Percentiles rank a stretch among this genome's conserved stretches.
Evolutionary conservation across 2,329 filamentous ascomycete species (phyloP).

Genomic region (Fusarium sulawesiense): DNA sequence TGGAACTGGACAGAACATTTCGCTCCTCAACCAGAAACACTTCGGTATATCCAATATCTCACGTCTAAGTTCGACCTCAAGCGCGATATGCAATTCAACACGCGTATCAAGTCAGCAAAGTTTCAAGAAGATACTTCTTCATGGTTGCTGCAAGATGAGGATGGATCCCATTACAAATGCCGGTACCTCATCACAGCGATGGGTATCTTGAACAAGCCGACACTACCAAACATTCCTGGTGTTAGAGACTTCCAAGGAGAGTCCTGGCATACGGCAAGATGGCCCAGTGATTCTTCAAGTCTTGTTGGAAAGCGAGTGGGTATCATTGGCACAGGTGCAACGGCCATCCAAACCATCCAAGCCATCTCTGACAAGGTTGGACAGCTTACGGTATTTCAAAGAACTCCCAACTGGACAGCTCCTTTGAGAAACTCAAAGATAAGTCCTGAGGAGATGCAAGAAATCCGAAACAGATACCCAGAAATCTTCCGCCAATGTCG

Average conservation of each 20-base stretch:
- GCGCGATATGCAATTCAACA: constrained; percentile 56
- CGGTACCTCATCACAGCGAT: constrained; percentile 33
- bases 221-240: constrained; percentile 15
- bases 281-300: constrained; percentile 18
- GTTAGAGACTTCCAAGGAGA: constrained; percentile 26
- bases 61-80: constrained; percentile 55
- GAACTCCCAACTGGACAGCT: constrained; percentile 36
- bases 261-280: constrained; percentile 33
- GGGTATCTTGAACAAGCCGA: constrained; percentile 32
- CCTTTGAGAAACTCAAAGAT: constrained; percentile 43
- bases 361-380: constrained; percentile 30
- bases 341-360: constrained; percentile 37
- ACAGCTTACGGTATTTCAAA: constrained; percentile 34
- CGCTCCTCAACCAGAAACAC: constrained; percentile 52
- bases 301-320: constrained; percentile 28
- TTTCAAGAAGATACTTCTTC: constrained; percentile 48
- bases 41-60: constrained; percentile 58
- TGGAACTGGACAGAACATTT: constrained; percentile 55
- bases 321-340: constrained; percentile 31
- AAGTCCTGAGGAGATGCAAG: constrained; percentile 29
- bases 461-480: constrained; percentile 36
- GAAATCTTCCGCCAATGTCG: constrained; percentile 37
- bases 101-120: constrained; percentile 52
- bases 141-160: constrained; percentile 24
- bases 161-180: constrained; percentile 1